Evolutionary conservation across 2,329 filamentous ascomycete genomes (phyloP).

Genomic region (Gaeumannomyces tritici): DNA sequence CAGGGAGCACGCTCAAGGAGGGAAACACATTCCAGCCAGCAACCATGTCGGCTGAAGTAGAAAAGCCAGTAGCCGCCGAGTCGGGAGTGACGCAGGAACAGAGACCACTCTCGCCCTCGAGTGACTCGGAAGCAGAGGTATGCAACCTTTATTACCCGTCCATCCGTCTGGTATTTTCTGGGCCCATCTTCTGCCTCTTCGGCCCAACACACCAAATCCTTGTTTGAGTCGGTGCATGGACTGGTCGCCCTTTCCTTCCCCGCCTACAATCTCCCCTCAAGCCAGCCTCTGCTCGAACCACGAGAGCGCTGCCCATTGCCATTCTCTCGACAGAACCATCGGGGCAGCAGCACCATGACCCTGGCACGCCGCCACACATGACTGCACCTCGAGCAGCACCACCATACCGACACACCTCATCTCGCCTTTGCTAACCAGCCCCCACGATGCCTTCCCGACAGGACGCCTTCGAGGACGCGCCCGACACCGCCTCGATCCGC

Average conservation of each 20-base stretch:
- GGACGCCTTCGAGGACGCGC: slow-evolving; percentile 79
- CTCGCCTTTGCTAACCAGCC: neutral
- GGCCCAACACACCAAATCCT: neutral
- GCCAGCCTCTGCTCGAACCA: neutral
- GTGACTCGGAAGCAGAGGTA: neutral
- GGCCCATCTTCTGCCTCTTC: neutral
- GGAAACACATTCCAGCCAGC: neutral
- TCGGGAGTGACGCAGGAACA: neutral
- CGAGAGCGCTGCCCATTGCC: too few relatives aligned
- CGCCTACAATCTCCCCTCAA: neutral
- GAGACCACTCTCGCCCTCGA: neutral
- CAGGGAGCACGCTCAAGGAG: neutral
- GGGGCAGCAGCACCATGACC: neutral
- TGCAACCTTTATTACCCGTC: neutral
- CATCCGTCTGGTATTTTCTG: neutral
- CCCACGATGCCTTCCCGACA: slow-evolving; percentile 19
- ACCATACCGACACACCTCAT: neutral
- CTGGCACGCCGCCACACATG: neutral
- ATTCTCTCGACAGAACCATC: neutral
- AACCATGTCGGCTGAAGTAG: neutral
- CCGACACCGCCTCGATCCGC: slow-evolving; percentile 53
- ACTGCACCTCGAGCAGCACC: neutral
- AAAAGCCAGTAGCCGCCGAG: neutral
- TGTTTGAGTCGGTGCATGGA: neutral
- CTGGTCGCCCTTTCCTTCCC: neutral